phyloP scores from a whole-genome alignment of 768 basidiomycete genomes.

The Rhodotorula sphaerocarpa region DNA sequence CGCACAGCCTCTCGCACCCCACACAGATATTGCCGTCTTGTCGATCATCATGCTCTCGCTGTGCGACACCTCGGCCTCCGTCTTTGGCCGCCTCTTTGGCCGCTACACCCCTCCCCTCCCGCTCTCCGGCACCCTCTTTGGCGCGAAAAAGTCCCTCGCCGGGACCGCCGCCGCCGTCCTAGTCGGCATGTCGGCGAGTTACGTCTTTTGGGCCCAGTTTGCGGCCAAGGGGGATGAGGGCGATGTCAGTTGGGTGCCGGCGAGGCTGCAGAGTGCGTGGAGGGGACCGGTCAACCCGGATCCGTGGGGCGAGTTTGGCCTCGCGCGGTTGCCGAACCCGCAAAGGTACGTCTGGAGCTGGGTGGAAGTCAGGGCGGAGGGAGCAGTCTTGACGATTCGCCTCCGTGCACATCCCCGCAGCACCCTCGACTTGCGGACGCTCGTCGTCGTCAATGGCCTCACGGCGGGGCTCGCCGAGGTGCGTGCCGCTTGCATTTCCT shows the following conservation, averaged over 20 bases:
- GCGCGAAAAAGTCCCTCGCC: slow-evolving; percentile 38
- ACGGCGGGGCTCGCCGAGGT: slow-evolving; percentile 36
- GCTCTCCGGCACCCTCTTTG: slow-evolving; percentile 37
- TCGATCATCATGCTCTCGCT: slow-evolving; percentile 39
- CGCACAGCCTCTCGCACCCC: no score
- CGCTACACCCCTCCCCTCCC: slow-evolving; percentile 38
- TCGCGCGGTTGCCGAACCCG: slow-evolving; percentile 21
- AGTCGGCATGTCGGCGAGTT: slow-evolving; percentile 34
- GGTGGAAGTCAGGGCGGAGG: no score
- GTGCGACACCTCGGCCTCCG: slow-evolving; percentile 39
- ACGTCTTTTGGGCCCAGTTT: slow-evolving; percentile 36
- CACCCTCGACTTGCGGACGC: slow-evolving; percentile 10
- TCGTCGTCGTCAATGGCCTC: slow-evolving; percentile 29
- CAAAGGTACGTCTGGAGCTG: neutral
- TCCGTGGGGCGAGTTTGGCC: slow-evolving; percentile 6
- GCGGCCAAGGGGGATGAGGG: slow-evolving; percentile 31
- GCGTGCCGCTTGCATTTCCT: neutral
- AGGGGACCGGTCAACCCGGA: slow-evolving; percentile 1
- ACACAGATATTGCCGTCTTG: slow-evolving; percentile 38
- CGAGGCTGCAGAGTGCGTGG: slow-evolving; percentile 11
- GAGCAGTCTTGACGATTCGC: neutral
- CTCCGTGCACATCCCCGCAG: neutral
- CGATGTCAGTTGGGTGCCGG: slow-evolving; percentile 37
- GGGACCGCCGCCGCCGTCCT: slow-evolving; percentile 36
- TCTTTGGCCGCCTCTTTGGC: slow-evolving; percentile 40